A percentile compares a stretch with the other conserved stretches of the same genome.
Conservation (phyloP, 2,329 filamentous ascomycete genomes). For the Colletotrichum musicola region DNA sequence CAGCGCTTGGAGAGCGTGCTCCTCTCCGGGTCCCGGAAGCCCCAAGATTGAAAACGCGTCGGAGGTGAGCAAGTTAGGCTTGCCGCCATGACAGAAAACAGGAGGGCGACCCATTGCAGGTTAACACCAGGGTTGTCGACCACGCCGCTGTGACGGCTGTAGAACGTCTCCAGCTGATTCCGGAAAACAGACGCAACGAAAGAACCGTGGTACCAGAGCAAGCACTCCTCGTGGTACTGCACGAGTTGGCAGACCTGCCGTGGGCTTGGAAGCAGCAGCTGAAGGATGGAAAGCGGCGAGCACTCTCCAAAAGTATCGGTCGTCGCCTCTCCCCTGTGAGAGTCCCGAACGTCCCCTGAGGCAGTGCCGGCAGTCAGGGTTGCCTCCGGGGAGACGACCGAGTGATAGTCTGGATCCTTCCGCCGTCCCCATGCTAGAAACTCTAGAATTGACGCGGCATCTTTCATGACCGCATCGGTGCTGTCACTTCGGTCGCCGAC, state of each 20-base stretch:
- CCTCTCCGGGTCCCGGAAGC: conserved; percentile 56
- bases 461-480: conserved; percentile 48
- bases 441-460: conserved; percentile 60
- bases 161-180: conserved; percentile 53
- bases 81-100: conserved; percentile 58
- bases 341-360: conserved; percentile 28
- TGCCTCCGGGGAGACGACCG: conserved; percentile 42
- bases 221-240: conserved; percentile 41
- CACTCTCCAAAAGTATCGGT: conserved; percentile 26
- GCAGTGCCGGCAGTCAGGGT: conserved; percentile 7
- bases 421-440: conserved; percentile 62
- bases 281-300: conserved; percentile 38
- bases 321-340: neutral
- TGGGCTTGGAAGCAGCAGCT: conserved; percentile 42
- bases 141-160: conserved; percentile 48
- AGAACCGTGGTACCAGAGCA: conserved; percentile 45
- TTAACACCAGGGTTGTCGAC: conserved; percentile 49
- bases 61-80: conserved; percentile 56
- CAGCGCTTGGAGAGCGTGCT: conserved; percentile 56
- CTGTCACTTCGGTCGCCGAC: neutral
- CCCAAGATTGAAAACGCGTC: conserved; percentile 53
- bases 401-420: conserved; percentile 51
- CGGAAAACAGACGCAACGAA: conserved; percentile 50
- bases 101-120: conserved; percentile 59
- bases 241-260: conserved; percentile 41